Evolutionary conservation across 2,329 filamentous ascomycete genomes (phyloP).

Genomic region (Phyllosticta citrichinensis): DNA sequence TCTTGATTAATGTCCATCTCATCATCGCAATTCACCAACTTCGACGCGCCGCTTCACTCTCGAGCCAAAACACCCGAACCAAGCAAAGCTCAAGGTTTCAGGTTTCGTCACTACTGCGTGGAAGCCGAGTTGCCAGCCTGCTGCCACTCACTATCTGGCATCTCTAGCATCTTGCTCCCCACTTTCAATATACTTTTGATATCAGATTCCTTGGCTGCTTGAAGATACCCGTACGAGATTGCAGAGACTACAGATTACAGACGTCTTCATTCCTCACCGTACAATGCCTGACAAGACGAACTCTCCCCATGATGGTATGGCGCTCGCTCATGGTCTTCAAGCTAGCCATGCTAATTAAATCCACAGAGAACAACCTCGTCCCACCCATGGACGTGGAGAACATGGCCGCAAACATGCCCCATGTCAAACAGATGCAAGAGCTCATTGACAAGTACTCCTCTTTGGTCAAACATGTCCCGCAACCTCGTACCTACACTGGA

Average conservation of each 20-base stretch:
- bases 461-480: constrained; percentile 22
- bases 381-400: not conserved
- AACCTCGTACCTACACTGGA: constrained; percentile 1
- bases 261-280: not conserved
- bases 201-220: too few species aligned
- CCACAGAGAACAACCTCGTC: not conserved
- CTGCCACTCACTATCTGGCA: too few species aligned
- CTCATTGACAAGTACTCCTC: constrained; percentile 37
- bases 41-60: too few species aligned
- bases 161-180: too few species aligned
- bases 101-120: too few species aligned
- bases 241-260: not conserved
- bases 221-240: not conserved
- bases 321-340: not conserved
- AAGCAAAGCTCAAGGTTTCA: too few species aligned
- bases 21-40: not conserved
- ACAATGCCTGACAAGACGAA: not conserved
- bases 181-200: too few species aligned
- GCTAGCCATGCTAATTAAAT: not conserved
- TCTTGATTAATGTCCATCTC: not conserved
- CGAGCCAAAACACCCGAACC: too few species aligned
- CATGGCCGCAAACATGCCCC: not conserved
- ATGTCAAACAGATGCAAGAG: constrained; percentile 30
- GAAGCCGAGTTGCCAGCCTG: too few species aligned
- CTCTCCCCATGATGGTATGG: not conserved